A percentile compares a stretch with the other conserved stretches of the same genome.
These are phyloP conservation scores for Phoenix roebelenii DNA, from an alignment of 176 grass and related monocot genomes.

Conservation along the genomic window DNA sequence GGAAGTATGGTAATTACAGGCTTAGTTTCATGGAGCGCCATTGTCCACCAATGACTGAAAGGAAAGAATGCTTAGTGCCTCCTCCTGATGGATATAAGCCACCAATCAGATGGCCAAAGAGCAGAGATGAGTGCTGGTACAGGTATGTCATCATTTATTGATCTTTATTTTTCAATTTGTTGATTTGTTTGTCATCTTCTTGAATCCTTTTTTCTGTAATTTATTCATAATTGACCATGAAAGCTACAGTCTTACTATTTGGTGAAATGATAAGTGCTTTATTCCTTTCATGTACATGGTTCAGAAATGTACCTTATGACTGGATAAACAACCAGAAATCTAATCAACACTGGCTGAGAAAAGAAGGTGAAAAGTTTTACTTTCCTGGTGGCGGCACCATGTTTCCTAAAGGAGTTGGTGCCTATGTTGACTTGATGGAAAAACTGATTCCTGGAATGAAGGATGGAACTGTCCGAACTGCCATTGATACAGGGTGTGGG, in stretches of 20 bases:
- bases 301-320: constrained; percentile 89
- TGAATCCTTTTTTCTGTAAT: too few species aligned
- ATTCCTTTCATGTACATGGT: constrained; percentile 1
- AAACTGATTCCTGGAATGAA: constrained; percentile 65
- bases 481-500: constrained; percentile 88
- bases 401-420: constrained; percentile 87
- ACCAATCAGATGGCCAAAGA: constrained; percentile 94
- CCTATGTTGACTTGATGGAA: constrained; percentile 68
- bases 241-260: too few species aligned
- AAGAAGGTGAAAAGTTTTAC: constrained; percentile 76
- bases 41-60: constrained; percentile 64
- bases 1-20: constrained; percentile 80
- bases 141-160: constrained; percentile 19
- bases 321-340: constrained; percentile 99
- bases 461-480: constrained; percentile 70
- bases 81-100: constrained; percentile 73
- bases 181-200: not conserved
- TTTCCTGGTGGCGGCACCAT: constrained; percentile 96
- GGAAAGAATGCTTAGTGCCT: constrained; percentile 68
- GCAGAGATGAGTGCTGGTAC: constrained; percentile 96
- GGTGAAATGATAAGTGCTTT: not conserved
- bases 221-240: too few species aligned
- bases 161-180: not conserved
- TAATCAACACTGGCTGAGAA: constrained; percentile 89
- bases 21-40: constrained; percentile 94